These are phyloP conservation scores for Geotrichum reessii DNA, from an alignment of 1,139 yeast genomes.

Conservation along the genomic window DNA sequence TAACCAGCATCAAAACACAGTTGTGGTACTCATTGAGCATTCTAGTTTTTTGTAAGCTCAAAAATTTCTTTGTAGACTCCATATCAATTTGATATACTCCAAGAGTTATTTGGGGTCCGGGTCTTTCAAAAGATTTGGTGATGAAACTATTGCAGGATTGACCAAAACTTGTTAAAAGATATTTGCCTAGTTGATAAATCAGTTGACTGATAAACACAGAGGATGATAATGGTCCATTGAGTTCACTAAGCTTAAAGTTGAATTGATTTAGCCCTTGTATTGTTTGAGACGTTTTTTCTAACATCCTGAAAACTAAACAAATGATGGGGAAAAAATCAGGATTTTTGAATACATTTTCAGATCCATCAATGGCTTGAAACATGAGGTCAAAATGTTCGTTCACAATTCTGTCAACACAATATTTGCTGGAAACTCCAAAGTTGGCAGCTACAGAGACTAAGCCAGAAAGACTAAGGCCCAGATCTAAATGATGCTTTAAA, in stretches of 20 bases:
- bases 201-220: constrained; percentile 8
- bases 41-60: background rate
- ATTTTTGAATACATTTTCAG: constrained; percentile 8
- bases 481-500: constrained; percentile 2
- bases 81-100: constrained; percentile 2
- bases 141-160: background rate
- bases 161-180: constrained; percentile 1
- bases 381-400: constrained; percentile 6
- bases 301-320: constrained; percentile 5
- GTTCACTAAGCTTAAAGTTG: constrained; percentile 3
- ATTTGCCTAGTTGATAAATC: constrained; percentile 1
- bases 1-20: constrained; percentile 5
- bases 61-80: background rate
- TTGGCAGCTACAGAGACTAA: background rate
- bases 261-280: constrained; percentile 5
- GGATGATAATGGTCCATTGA: constrained; percentile 8
- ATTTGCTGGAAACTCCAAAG: background rate
- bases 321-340: constrained; percentile 5
- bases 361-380: constrained; percentile 13
- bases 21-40: background rate
- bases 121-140: background rate
- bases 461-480: background rate
- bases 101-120: background rate
- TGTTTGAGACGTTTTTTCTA: constrained; percentile 8
- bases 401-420: background rate